Conservation (phyloP, 805 yeast genomes). For the Schwanniomyces pseudopolymorphus region DNA sequence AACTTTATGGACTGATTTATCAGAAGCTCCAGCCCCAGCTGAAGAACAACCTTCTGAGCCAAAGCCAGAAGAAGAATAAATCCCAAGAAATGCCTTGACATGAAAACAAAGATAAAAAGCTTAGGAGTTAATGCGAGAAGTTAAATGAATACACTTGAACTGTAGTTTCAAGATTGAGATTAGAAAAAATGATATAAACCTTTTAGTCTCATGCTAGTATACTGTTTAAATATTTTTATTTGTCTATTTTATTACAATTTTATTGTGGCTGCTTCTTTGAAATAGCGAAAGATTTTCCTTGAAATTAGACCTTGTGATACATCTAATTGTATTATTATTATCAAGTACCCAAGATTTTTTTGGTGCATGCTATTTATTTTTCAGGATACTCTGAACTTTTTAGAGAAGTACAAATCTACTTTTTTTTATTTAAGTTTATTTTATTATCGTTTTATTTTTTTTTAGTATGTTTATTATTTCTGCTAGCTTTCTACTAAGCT, state of each 20-base stretch:
- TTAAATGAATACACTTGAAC: not conserved
- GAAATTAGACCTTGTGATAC: not conserved
- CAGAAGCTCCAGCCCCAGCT: constrained; percentile 60
- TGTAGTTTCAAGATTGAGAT: not conserved
- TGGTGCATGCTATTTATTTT: not conserved
- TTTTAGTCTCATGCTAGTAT: not conserved
- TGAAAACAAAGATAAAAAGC: constrained; percentile 4
- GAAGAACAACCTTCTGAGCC: constrained; percentile 28
- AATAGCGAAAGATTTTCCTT: not conserved
- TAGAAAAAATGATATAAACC: not conserved
- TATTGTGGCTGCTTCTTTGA: constrained; percentile 2
- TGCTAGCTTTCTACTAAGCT: constrained; percentile 3
- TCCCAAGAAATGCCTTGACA: constrained; percentile 3
- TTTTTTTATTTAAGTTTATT: constrained; percentile 3
- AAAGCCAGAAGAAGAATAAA: constrained; percentile 19
- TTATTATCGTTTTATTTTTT: constrained; percentile 2
- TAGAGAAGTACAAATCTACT: constrained; percentile 3
- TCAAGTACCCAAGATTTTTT: not conserved
- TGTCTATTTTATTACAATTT: constrained; percentile 2
- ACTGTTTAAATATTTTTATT: constrained; percentile 3
- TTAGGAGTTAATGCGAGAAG: constrained; percentile 1
- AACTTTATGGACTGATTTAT: constrained; percentile 97
- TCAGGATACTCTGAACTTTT: not conserved
- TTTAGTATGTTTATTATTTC: constrained; percentile 2
- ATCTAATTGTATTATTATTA: not conserved